Evolutionary conservation across 768 basidiomycete species (phyloP).

Genomic region (Russula abietina): DNA sequence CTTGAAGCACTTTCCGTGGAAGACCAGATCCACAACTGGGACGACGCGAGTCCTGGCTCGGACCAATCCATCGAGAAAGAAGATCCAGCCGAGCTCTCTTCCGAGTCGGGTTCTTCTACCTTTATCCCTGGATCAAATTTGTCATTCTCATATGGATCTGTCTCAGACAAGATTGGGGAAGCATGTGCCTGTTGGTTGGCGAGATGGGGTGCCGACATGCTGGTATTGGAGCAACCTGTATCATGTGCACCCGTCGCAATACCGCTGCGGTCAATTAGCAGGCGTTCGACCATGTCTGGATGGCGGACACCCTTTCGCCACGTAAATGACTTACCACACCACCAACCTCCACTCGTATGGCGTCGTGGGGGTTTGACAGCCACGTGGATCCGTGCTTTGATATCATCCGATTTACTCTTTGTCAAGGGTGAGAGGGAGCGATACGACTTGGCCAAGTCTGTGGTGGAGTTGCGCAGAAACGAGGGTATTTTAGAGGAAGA

Average conservation of each 20-base stretch:
- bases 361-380: conserved; percentile 67
- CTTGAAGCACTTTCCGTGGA: conserved; percentile 10
- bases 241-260: conserved; percentile 8
- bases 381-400: conserved; percentile 63
- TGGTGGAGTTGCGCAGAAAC: conserved; percentile 67
- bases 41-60: background rate
- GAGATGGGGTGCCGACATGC: conserved; percentile 77
- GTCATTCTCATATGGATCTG: conserved; percentile 73
- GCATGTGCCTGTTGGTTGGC: conserved; percentile 83
- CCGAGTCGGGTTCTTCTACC: conserved; percentile 25
- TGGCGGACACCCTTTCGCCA: conserved; percentile 4
- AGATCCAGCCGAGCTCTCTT: conserved; percentile 26
- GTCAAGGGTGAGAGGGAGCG: conserved; percentile 71
- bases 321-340: conserved; percentile 16
- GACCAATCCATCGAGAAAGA: conserved; percentile 25
- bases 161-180: conserved; percentile 89
- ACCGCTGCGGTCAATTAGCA: conserved; percentile 10
- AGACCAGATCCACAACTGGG: background rate
- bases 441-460: conserved; percentile 68
- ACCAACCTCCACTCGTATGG: conserved; percentile 55
- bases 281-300: conserved; percentile 15
- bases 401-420: conserved; percentile 77
- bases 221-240: conserved; percentile 49
- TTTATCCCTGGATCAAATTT: conserved; percentile 32
- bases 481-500: conserved; percentile 51